Evolutionary conservation across 2,329 filamentous ascomycete genomes (phyloP), one percentile per base, ranked within the genome.

Genomic region (Sporothrix variecibatus): DNA sequence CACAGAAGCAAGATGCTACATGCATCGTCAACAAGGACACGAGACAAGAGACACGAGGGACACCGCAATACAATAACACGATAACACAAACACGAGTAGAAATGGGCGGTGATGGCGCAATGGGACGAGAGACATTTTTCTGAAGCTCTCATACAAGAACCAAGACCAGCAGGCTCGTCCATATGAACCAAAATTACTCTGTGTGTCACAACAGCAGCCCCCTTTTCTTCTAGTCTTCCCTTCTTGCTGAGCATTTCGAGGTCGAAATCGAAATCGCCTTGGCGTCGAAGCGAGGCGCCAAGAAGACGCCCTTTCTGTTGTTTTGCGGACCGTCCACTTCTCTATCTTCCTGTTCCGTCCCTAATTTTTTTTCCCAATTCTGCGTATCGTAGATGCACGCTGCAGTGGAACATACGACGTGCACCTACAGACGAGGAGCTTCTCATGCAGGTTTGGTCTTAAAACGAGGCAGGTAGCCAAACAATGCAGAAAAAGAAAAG

Each of bases 91-190:
- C 23, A 28, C 51, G 23, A 28, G 51, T 56, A 20, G 17, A 26
- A 28, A 46, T 43, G 62, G 15, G 62, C 62, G 62, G 62, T 17
- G 38, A 46, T 65, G 62, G 62, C 62, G 38, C 62, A 65, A 65
- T 43, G 38, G 34, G 38, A 65, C n/a, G 23, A 43, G n/a, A 65
- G 38, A 65, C 62, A 64, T 64, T 20, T 34, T 43, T 46, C 38
- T 46, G n/a, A 43, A 23, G 60, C 5, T 28, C 9, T 40, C 17
- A 23, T 40, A 3, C 62, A 65, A 65, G 34, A 64, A 38, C 20
- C 62, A 23, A 11, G 23, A 28, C 43, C 15, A 17, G 15, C 26
- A 62, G 58, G 38, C 58, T 62, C 2, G 28, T 15, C 17, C 28
- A 40, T 26, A 12, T 64, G 34, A 64, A 23, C 34, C 60, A 40